phyloP scores from a whole-genome alignment of 768 basidiomycete species.

The Chlorophyllum brunneum region DNA sequence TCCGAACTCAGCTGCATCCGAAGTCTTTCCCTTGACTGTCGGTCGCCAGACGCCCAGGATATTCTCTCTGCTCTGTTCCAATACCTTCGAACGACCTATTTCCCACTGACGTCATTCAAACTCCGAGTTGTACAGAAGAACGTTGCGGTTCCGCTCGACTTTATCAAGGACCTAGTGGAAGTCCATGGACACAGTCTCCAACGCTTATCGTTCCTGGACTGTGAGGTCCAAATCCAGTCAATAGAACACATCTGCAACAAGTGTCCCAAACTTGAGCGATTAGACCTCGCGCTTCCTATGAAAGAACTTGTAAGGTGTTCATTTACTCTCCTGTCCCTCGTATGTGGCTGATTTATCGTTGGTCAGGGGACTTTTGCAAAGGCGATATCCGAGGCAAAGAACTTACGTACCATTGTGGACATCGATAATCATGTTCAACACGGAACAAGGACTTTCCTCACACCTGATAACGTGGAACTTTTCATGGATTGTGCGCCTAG shows the following conservation, averaged over 20 bases:
- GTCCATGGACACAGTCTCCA: conserved; percentile 38
- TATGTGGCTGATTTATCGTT: neutral
- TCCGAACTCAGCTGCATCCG: conserved; percentile 38
- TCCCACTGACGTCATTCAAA: conserved; percentile 33
- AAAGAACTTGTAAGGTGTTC: conserved; percentile 41
- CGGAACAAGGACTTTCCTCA: conserved; percentile 9
- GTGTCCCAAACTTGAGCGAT: conserved; percentile 44
- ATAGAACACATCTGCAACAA: conserved; percentile 36
- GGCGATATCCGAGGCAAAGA: conserved; percentile 6
- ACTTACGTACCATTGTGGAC: conserved; percentile 8
- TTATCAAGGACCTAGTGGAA: conserved; percentile 41
- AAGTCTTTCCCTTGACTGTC: conserved; percentile 52
- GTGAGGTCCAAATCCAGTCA: conserved; percentile 34
- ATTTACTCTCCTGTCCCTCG: neutral
- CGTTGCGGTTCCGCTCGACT: conserved; percentile 29
- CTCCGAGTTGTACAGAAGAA: conserved; percentile 41
- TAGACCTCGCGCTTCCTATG: conserved; percentile 48
- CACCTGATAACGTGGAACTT: conserved; percentile 3
- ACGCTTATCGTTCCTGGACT: conserved; percentile 45
- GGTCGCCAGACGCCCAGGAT: conserved; percentile 29
- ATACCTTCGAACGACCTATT: conserved; percentile 27
- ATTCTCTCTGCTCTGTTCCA: conserved; percentile 28
- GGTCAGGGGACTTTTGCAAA: conserved; percentile 1
- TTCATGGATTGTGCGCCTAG: conserved; percentile 9
- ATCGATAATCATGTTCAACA: conserved; percentile 12